Percentiles rank a stretch among this genome's conserved stretches.
Conservation (phyloP, 139 green algal genomes). For the Zygnema cylindricum region DNA sequence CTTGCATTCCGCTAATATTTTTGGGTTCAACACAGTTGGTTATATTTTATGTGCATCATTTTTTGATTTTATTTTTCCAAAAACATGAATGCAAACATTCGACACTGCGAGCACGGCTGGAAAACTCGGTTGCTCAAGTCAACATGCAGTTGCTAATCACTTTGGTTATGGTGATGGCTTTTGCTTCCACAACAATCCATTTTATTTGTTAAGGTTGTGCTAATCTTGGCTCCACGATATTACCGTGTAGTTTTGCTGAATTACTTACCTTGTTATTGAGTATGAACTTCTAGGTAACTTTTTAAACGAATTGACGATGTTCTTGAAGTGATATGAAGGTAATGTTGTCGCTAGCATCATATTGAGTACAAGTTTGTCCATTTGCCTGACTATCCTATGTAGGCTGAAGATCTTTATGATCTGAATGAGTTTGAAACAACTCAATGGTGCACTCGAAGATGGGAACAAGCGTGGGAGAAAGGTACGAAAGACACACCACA, state of each 20-base stretch:
- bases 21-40: too few species aligned
- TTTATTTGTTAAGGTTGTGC: not conserved
- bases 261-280: not conserved
- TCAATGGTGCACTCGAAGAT: slow-evolving; percentile 5
- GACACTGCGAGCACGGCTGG: too few species aligned
- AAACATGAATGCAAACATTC: too few species aligned
- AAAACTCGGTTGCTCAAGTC: too few species aligned
- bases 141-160: too few species aligned
- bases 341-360: not conserved
- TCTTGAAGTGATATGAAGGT: too few species aligned
- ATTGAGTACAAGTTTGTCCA: not conserved
- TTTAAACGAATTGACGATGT: not conserved
- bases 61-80: too few species aligned
- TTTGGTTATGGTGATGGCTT: too few species aligned
- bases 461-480: slow-evolving; percentile 20
- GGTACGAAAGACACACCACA: not conserved
- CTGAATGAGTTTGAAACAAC: slow-evolving; percentile 30
- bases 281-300: not conserved
- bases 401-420: slow-evolving; percentile 37
- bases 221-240: not conserved
- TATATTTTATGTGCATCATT: too few species aligned
- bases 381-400: not conserved
- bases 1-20: too few species aligned
- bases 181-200: not conserved
- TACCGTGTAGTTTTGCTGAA: not conserved